Evolutionary conservation across 1,284 basidiomycete species (phyloP).

Genomic region (Ustilago shanxiensis): DNA sequence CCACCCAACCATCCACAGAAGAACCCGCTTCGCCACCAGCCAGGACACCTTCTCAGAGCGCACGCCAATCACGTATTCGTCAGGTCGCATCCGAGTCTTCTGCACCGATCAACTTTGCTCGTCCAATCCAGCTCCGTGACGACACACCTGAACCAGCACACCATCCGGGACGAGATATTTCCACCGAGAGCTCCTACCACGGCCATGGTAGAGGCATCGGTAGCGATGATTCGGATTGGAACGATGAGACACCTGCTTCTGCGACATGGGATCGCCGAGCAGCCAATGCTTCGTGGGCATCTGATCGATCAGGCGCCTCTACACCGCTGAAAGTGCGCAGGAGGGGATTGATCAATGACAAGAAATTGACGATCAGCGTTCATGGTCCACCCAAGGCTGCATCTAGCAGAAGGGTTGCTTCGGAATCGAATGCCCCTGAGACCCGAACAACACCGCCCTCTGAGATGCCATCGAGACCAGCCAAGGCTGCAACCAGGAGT

Average conservation of each 20-base stretch:
- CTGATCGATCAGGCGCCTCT: neutral
- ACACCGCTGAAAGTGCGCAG: constrained; percentile 38
- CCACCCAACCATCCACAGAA: neutral
- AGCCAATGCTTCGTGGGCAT: constrained; percentile 8
- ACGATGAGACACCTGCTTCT: neutral
- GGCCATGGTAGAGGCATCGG: constrained; percentile 7
- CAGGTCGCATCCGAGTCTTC: constrained; percentile 17
- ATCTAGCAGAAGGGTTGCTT: constrained; percentile 11
- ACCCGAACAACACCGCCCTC: neutral
- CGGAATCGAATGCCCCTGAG: constrained; percentile 4
- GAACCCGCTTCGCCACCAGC: neutral
- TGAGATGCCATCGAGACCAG: constrained; percentile 1
- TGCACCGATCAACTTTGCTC: constrained; percentile 33
- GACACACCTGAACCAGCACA: neutral
- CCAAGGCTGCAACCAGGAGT: neutral
- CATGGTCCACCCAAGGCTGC: neutral
- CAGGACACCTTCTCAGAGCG: constrained; percentile 6
- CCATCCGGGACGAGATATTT: neutral
- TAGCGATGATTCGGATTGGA: constrained; percentile 21
- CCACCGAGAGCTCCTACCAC: constrained; percentile 6
- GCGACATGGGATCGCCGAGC: constrained; percentile 18
- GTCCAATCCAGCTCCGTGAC: constrained; percentile 12
- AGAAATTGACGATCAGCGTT: constrained; percentile 35
- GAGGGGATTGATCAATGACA: constrained; percentile 27
- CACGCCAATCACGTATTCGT: constrained; percentile 22